Evolutionary conservation across 495 filamentous ascomycete genomes (phyloP).

Genomic region (Ascodesmis nigricans): DNA sequence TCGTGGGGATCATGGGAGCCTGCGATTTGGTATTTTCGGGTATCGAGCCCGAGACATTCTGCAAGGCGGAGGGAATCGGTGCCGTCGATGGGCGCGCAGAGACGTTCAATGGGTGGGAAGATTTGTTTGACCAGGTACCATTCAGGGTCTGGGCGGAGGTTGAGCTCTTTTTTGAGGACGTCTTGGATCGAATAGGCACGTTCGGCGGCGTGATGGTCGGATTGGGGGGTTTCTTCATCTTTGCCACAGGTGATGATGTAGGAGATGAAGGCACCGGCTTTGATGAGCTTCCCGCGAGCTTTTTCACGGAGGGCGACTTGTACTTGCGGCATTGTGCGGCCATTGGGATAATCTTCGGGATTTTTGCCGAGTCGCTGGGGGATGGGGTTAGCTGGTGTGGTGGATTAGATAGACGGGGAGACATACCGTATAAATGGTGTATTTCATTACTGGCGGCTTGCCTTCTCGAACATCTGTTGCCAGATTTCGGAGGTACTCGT

Average conservation of each 20-base stretch:
- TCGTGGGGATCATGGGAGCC: constrained; percentile 31
- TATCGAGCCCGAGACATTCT: constrained; percentile 80
- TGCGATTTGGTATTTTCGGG: constrained; percentile 59
- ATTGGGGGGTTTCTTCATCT: constrained; percentile 36
- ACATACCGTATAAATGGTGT: constrained; percentile 73
- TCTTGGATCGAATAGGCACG: constrained; percentile 74
- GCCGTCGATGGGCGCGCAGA: constrained; percentile 84
- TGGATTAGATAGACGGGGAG: neutral
- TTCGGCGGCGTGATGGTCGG: constrained; percentile 37
- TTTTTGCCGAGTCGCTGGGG: constrained; percentile 67
- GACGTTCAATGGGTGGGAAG: constrained; percentile 90
- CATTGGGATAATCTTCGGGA: constrained; percentile 81
- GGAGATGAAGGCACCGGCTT: constrained; percentile 83
- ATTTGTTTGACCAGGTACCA: constrained; percentile 98
- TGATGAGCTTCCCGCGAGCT: constrained; percentile 62
- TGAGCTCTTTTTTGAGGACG: constrained; percentile 51
- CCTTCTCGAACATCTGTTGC: constrained; percentile 62
- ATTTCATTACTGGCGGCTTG: constrained; percentile 53
- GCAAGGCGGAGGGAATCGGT: constrained; percentile 75
- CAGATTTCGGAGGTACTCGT: constrained; percentile 73
- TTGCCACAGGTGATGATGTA: constrained; percentile 76
- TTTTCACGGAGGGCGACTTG: constrained; percentile 82
- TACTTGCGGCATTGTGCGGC: constrained; percentile 86
- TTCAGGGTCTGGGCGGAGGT: constrained; percentile 41
- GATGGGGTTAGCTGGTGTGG: neutral